Evolutionary conservation across 2,329 filamentous ascomycete species (phyloP).

Genomic region (Penicillium sumatraense): DNA sequence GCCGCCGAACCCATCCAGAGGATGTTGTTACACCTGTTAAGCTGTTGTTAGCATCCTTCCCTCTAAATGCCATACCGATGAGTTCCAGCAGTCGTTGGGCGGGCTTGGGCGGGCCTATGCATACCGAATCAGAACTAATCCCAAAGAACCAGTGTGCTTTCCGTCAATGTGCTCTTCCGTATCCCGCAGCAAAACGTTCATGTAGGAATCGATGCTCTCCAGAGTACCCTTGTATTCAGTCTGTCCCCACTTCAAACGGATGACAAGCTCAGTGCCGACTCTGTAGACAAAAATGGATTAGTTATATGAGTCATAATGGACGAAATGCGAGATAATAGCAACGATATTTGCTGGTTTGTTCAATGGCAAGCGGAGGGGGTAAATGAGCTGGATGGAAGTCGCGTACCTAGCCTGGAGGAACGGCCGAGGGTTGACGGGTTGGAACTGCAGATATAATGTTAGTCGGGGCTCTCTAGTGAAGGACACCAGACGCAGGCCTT

Average conservation of each 20-base stretch:
- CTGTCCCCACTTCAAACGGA: conserved; percentile 97
- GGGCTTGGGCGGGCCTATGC: conserved; percentile 28
- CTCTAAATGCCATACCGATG: not conserved
- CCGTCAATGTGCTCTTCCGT: conserved; percentile 92
- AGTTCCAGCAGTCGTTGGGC: not conserved
- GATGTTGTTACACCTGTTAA: conserved; percentile 89
- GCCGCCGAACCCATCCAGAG: conserved; percentile 76
- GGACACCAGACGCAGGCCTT: not conserved
- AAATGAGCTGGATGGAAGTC: conserved; percentile 3
- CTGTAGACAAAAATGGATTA: conserved; percentile 46
- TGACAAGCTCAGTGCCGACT: conserved; percentile 86
- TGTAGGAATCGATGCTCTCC: conserved; percentile 94
- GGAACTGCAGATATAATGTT: conserved; percentile 61
- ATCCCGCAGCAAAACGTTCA: conserved; percentile 93
- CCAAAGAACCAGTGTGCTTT: conserved; percentile 81
- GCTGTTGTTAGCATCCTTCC: not conserved
- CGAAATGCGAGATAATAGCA: conserved; percentile 15
- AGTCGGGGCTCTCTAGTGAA: conserved; percentile 1
- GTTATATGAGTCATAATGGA: not conserved
- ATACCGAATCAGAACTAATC: conserved; percentile 89
- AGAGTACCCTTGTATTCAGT: conserved; percentile 95
- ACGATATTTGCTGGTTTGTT: not conserved
- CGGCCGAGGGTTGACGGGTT: conserved; percentile 94
- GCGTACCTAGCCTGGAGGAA: conserved; percentile 90
- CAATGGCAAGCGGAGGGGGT: not conserved